Evolutionary conservation across 768 basidiomycete species (phyloP), one percentile per base, ranked within the genome.

Genomic region (Xanthoconium stramineum): DNA sequence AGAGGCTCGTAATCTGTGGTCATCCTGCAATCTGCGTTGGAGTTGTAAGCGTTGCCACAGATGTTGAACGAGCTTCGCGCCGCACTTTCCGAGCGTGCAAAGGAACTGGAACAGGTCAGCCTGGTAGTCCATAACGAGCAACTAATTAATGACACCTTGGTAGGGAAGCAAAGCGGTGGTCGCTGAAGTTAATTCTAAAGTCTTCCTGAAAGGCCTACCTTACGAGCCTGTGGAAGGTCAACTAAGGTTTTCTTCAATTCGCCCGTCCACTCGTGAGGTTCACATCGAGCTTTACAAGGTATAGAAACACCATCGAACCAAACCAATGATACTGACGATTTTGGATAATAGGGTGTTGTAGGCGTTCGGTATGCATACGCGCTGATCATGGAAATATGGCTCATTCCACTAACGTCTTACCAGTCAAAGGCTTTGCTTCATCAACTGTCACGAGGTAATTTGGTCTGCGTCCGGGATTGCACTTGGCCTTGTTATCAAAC

Each of bases 401-500:
- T n/a, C n/a, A 28, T 20, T 40, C 12, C 3, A 10, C 33, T 52
- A 28, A 47, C 35, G 29, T 50, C 42, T 38, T 37, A 15, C 39
- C 36, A 64, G 66, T 37, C 13, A 57, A 38, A 50, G 48, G 12
- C 54, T 58, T 14, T 64, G 52, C 28, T 50, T 56, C n/a, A 38
- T 67, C 35, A n/a, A 53, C 37, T 15, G 1, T 39, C 35, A 54
- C 1, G 65, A 68, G 35, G 56, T 69, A 1, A 54, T 69, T 14
- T 71, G 70, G 60, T 58, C 61, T 29, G 30, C 44, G 2, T 56
- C 54, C 14, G 63, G 68, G 29, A 69, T 63, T 24, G 65, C 61
- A 15, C 28, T 63, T n/a, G 69, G 61, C 44, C 59, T 71, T 24
- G 51, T 71, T 19, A 38, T 69, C 49, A 61, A 55, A 50, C 69